Base-by-base conservation (phyloP, 768 basidiomycete genomes). In the Ramaria sp. region DNA sequence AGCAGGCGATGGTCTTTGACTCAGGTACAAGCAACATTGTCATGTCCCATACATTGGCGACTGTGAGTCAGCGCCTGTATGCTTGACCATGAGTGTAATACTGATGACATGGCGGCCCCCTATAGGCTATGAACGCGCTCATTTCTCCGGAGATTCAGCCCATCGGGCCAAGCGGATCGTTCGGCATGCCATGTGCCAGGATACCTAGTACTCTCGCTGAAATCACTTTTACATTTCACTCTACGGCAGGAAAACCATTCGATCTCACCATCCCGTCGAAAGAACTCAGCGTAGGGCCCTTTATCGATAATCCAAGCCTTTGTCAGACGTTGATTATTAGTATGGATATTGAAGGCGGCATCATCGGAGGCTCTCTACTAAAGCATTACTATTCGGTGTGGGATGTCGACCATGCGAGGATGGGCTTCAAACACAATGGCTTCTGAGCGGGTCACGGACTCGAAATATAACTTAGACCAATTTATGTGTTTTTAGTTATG, bases 381-480 rank as follows among this genome's bases (percentile, higher is more conserved):
- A 81, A 83, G 69, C 80, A 81, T 62, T 81, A 78, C 60, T 82
- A 80, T 63, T 78, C 74, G 56, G 75, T 80, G 10, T 81, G 78
- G 78, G 79, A 81, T 64, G 70, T 82, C 31, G 75, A 72, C 39
- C 67, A 67, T 24, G 70, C 73, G 60, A 67, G 76, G 27, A 66
- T 81, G 64, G 80, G 80, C 2, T 81, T 83, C 59, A 78, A 79
- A 37, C 69, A 75, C n/a, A 71, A 71, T 42, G 71, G 65, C 60
- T 60, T 61, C 59, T 66, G 42, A 43, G 20, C 10, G 17, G 4
- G 20, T 19, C 9, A 43, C 51, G 58, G 39, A 30, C 51, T 31
- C 34, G 51, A 24, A 38, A 1, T 31, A n/a, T 30, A 19, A 22
- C 12, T 41, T 5, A 5, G 13, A 13, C 13, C 13, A 34, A 13